Evolutionary conservation across 805 yeast genomes (phyloP).

Genomic region (Hanseniaspora occidentalis): DNA sequence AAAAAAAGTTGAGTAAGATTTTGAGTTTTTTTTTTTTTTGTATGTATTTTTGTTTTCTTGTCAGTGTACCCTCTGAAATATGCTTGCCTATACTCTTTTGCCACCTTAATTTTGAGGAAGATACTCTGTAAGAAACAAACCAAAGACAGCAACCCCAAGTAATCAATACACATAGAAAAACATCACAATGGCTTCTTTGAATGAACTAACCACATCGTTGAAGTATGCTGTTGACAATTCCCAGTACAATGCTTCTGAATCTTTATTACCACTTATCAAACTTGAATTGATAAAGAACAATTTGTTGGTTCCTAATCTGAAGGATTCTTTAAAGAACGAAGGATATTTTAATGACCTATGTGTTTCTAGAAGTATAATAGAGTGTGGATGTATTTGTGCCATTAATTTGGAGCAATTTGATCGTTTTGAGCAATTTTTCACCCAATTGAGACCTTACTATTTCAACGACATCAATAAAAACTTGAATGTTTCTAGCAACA

Average conservation of each 20-base stretch:
- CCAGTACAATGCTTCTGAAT: slow-evolving; percentile 48
- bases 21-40: no score
- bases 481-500: slow-evolving; percentile 39
- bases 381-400: slow-evolving; percentile 75
- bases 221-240: slow-evolving; percentile 49
- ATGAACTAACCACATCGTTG: slow-evolving; percentile 56
- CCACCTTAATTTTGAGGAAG: no score
- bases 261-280: slow-evolving; percentile 58
- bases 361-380: slow-evolving; percentile 72
- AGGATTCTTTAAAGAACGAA: slow-evolving; percentile 26
- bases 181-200: slow-evolving; percentile 40
- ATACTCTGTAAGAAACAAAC: no score
- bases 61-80: no score
- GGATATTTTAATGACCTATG: slow-evolving; percentile 49
- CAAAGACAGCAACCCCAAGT: no score
- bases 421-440: slow-evolving; percentile 56
- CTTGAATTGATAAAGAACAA: slow-evolving; percentile 67
- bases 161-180: slow-evolving; percentile 11
- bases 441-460: slow-evolving; percentile 72
- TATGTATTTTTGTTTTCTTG: no score
- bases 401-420: slow-evolving; percentile 51
- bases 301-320: slow-evolving; percentile 54
- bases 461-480: slow-evolving; percentile 23
- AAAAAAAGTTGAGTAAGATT: no score
- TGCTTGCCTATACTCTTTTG: no score